Evolutionary conservation across 441 rosid species (phyloP).

Genomic region (Brassica hybrid): DNA sequence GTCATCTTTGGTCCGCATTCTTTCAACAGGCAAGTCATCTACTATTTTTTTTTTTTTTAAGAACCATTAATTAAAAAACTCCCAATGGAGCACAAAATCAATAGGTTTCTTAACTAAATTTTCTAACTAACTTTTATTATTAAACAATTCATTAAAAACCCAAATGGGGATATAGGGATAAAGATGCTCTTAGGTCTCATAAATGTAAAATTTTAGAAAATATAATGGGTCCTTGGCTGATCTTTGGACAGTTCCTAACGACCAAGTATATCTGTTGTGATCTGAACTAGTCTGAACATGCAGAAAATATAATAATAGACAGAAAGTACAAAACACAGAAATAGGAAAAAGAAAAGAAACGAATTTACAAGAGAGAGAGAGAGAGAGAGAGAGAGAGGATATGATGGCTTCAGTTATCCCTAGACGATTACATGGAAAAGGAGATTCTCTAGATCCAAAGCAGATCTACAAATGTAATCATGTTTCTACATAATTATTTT

Average conservation of each 20-base stretch:
- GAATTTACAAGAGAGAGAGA: neutral
- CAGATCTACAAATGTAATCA: neutral
- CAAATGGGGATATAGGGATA: no score
- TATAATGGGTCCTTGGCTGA: conserved; percentile 7
- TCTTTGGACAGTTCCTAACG: neutral
- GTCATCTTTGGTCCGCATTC: no score
- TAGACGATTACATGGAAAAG: neutral
- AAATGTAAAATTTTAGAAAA: no score
- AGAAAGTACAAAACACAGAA: neutral
- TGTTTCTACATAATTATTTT: neutral
- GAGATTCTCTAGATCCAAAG: neutral
- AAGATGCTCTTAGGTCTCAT: no score
- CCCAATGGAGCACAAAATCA: no score
- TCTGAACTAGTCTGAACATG: neutral
- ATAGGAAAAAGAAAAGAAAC: neutral
- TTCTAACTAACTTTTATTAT: no score
- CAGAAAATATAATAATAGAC: neutral
- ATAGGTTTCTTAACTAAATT: no score
- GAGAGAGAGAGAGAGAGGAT: neutral
- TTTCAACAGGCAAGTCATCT: no score
- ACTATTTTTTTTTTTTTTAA: no score
- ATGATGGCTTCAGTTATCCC: neutral
- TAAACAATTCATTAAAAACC: no score
- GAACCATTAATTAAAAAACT: no score
- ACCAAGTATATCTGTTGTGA: conserved; percentile 7